A percentile compares a stretch with the other conserved stretches of the same genome.
These are phyloP conservation scores for Penicillium sp. DNA, from an alignment of 2,329 filamentous ascomycete species.

Conservation along the genomic window DNA sequence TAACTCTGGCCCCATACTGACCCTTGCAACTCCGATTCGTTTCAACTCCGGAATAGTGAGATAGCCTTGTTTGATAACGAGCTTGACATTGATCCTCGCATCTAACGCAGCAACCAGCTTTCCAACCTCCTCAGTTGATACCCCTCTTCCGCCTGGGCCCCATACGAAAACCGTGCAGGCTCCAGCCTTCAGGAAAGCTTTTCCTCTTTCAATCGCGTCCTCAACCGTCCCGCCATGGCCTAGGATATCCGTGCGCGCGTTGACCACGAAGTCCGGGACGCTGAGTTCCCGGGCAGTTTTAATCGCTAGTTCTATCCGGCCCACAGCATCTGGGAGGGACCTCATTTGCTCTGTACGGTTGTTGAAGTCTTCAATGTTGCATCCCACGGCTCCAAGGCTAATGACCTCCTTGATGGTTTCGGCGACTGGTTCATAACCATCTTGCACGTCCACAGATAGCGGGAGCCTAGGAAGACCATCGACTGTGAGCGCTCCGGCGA, in stretches of 20 bases:
- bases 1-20: slow-evolving; percentile 60
- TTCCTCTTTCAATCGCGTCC: slow-evolving; percentile 60
- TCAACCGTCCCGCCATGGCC: slow-evolving; percentile 43
- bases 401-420: slow-evolving; percentile 52
- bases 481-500: slow-evolving; percentile 49
- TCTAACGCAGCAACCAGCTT: slow-evolving; percentile 54
- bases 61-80: slow-evolving; percentile 42
- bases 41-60: slow-evolving; percentile 53
- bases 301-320: slow-evolving; percentile 47
- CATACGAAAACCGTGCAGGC: slow-evolving; percentile 66
- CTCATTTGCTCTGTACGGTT: slow-evolving; percentile 42
- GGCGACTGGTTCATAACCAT: slow-evolving; percentile 59
- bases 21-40: slow-evolving; percentile 58
- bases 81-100: slow-evolving; percentile 57
- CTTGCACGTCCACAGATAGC: slow-evolving; percentile 64
- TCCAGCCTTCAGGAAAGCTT: slow-evolving; percentile 62
- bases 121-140: slow-evolving; percentile 54
- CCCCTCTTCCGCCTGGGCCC: slow-evolving; percentile 51
- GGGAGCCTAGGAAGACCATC: slow-evolving; percentile 41
- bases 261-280: slow-evolving; percentile 61
- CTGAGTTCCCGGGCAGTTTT: slow-evolving; percentile 49
- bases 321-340: slow-evolving; percentile 53
- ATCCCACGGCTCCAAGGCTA: slow-evolving; percentile 59
- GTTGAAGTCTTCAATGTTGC: slow-evolving; percentile 63
- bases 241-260: slow-evolving; percentile 61